Base-by-base conservation (phyloP, 805 yeast genomes). In the Candida insectorum region DNA sequence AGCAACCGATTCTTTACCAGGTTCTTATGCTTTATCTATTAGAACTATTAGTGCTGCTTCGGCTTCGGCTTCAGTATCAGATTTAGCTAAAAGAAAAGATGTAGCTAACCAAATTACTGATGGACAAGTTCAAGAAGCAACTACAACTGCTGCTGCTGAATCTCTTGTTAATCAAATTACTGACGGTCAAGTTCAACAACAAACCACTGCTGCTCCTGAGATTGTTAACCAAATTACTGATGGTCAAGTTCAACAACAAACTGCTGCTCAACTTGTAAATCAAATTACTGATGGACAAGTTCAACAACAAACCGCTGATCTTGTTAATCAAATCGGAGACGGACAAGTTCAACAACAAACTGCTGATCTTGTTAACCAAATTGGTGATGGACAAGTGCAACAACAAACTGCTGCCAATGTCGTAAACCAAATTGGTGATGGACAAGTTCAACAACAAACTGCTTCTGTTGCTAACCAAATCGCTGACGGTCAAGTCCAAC, bases 181-280 rank as follows among this genome's bases (percentile, higher is more conserved):
- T 28, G 75, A 69, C 44, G 75, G 75, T 33, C 75, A 69, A 51
- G 58, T 68, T 39, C 73, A 67, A 49, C 57, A 57, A 26, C 43
- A 46, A 26, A 54, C 47, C 26, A 49, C 55, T 18, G 23, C 23
- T 51, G 8, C 23, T 8, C n/a, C n/a, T n/a, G n/a, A n/a, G n/a
- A 8, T 20, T 20, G 46, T 57, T 7, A 49, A 45, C 44, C 65
- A 60, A 45, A 58, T 58, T 29, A 44, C 48, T 16, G 65, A 33
- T 24, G 41, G 37, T 23, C 41, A 37, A 34, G 38, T 41, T 27
- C 41, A 44, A 21, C 33, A 26, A n/a, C 36, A 31, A 27, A 30
- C 39, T 25, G 48, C 66, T 18, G 58, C n/a, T 15, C 20, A 26
- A 14, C 55, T 45, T 1, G 46, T 57, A 6, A 49, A 45, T 43